Evolutionary conservation across 2,329 filamentous ascomycete genomes (phyloP).

Genomic region (Teratosphaeria viscida): DNA sequence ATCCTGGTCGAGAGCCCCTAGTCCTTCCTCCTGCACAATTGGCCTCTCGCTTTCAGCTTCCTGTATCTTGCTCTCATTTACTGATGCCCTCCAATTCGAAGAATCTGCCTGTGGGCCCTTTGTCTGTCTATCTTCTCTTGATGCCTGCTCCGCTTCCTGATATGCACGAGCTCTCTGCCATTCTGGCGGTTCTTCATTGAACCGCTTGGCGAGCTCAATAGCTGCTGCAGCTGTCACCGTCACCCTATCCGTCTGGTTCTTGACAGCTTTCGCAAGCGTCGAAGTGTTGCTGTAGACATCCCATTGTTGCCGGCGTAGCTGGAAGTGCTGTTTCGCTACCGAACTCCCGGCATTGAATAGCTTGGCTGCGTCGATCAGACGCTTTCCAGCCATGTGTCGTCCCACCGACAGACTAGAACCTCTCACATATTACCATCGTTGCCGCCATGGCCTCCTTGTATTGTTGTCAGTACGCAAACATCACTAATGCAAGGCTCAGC

Average conservation of each 20-base stretch:
- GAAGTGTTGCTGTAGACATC: constrained; percentile 56
- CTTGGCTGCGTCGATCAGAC: constrained; percentile 42
- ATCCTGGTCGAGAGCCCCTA: constrained; percentile 16
- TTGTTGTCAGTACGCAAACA: neutral
- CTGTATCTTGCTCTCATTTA: neutral
- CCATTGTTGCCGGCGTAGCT: constrained; percentile 50
- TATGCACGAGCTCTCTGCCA: constrained; percentile 9
- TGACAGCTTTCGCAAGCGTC: constrained; percentile 51
- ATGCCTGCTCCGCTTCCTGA: constrained; percentile 4
- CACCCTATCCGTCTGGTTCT: constrained; percentile 50
- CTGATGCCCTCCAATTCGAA: neutral
- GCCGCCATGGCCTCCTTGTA: neutral
- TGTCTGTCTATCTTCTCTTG: constrained; percentile 2
- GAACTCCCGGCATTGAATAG: constrained; percentile 38
- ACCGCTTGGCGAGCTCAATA: constrained; percentile 46
- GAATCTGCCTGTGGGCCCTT: constrained; percentile 18
- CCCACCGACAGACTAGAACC: neutral
- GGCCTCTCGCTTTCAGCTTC: neutral
- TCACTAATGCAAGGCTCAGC: neutral
- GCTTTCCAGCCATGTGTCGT: constrained; percentile 38
- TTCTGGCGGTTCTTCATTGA: constrained; percentile 40
- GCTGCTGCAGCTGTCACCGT: constrained; percentile 53
- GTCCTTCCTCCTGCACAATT: neutral
- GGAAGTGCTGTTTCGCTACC: constrained; percentile 44
- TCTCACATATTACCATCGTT: neutral